Conservation (phyloP, 495 filamentous ascomycete species). For the Aspergillus ostianus region DNA sequence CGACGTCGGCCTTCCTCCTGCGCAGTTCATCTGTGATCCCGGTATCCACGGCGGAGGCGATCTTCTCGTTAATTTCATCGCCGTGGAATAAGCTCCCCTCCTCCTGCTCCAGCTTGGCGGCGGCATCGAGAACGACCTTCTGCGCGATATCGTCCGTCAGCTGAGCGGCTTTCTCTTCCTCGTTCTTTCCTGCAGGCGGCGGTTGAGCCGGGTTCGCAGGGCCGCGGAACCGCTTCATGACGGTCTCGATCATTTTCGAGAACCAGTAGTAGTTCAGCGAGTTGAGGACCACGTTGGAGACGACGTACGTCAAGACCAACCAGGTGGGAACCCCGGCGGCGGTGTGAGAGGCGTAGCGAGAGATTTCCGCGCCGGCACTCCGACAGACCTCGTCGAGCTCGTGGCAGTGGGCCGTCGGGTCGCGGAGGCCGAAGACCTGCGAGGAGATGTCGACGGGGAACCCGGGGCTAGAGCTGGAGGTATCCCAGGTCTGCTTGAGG, state of each 20-base stretch:
- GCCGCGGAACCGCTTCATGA: slow-evolving; percentile 79
- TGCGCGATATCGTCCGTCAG: slow-evolving; percentile 30
- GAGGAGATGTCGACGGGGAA: slow-evolving; percentile 34
- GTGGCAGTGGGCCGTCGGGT: slow-evolving; percentile 32
- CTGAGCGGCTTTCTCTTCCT: slow-evolving; percentile 12
- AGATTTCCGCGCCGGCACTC: slow-evolving; percentile 44
- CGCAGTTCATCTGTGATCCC: slow-evolving; percentile 28
- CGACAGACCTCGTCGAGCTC: slow-evolving; percentile 37
- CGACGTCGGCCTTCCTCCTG: slow-evolving; percentile 26
- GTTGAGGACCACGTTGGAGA: slow-evolving; percentile 77
- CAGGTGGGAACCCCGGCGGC: slow-evolving; percentile 64
- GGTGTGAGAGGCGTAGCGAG: slow-evolving; percentile 50
- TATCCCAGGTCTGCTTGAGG: slow-evolving; percentile 45
- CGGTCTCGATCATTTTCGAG: slow-evolving; percentile 90
- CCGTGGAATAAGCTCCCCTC: slow-evolving; percentile 31
- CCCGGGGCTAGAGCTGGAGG: slow-evolving; percentile 19
- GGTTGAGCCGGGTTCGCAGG: slow-evolving; percentile 12
- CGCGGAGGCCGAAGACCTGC: slow-evolving; percentile 35
- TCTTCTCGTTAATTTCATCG: slow-evolving; percentile 25
- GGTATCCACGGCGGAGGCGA: slow-evolving; percentile 28
- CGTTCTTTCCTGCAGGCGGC: slow-evolving; percentile 13
- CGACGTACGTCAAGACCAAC: slow-evolving; percentile 75
- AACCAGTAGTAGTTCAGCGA: slow-evolving; percentile 95
- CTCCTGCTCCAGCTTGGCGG: slow-evolving; percentile 34
- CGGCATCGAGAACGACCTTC: slow-evolving; percentile 39